Conservation (phyloP, 345 rosid species). For the Hypericum perforatum region DNA sequence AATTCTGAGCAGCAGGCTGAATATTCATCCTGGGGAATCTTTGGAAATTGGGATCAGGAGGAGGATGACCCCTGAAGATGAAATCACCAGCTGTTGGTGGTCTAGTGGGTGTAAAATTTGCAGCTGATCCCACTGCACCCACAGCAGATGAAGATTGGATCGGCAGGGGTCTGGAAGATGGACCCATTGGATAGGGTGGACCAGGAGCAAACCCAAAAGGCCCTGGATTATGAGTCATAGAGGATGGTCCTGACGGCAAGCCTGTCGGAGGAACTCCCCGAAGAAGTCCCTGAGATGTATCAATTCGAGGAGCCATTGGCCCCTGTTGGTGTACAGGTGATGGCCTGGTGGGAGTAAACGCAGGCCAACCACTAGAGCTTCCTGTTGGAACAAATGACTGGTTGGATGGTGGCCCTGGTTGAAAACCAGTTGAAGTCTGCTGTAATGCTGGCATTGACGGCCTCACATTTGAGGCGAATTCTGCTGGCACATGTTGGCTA, state of each 20-base stretch:
- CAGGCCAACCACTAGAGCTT: slow-evolving; percentile 33
- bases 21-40: slow-evolving; percentile 32
- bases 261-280: slow-evolving; percentile 33
- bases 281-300: slow-evolving; percentile 28
- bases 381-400: slow-evolving; percentile 17
- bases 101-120: slow-evolving; percentile 33
- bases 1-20: slow-evolving; percentile 19
- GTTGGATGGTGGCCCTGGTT: slow-evolving; percentile 30
- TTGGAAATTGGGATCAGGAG: slow-evolving; percentile 25
- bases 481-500: slow-evolving; percentile 34
- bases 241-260: slow-evolving; percentile 19
- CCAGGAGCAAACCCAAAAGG: slow-evolving; percentile 24
- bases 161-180: slow-evolving; percentile 15
- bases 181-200: slow-evolving; percentile 14
- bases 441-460: slow-evolving; percentile 24
- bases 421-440: slow-evolving; percentile 27
- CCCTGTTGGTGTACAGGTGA: slow-evolving; percentile 23
- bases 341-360: slow-evolving; percentile 11
- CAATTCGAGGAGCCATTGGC: slow-evolving; percentile 18
- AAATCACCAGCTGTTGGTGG: slow-evolving; percentile 39
- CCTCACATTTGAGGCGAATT: slow-evolving; percentile 27
- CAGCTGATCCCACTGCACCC: no score
- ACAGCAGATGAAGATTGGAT: slow-evolving; percentile 27
- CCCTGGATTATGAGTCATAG: slow-evolving; percentile 21
- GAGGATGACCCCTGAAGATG: slow-evolving; percentile 42